These are phyloP conservation scores for Gossypium thurberi DNA, from an alignment of 345 rosid genomes.

Conservation along the genomic window DNA sequence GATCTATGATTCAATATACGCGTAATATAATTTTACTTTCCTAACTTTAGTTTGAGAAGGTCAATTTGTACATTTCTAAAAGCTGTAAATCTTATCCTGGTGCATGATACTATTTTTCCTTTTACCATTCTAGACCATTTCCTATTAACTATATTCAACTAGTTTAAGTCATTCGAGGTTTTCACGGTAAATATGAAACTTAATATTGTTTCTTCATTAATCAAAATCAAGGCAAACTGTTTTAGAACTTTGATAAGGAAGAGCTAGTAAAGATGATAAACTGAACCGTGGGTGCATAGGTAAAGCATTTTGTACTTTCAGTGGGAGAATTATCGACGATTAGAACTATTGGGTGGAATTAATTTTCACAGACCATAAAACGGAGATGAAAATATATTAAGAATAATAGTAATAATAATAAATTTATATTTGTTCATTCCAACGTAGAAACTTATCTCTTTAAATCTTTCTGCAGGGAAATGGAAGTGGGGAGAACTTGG, in stretches of 20 bases:
- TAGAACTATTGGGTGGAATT: no score
- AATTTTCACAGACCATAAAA: no score
- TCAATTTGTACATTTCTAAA: no score
- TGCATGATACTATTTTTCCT: background rate
- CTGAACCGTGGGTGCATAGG: no score
- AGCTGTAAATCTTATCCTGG: background rate
- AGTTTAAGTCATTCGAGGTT: background rate
- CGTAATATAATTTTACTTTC: background rate
- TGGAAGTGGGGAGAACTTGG: conserved; percentile 43
- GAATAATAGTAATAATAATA: no score
- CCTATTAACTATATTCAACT: background rate
- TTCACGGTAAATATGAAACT: background rate
- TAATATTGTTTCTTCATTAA: no score
- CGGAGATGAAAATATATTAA: no score
- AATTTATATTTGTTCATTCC: background rate
- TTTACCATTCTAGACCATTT: background rate
- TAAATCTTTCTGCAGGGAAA: conserved; percentile 39
- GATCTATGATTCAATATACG: background rate
- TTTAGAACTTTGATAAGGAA: no score
- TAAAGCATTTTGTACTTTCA: no score
- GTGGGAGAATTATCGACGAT: no score
- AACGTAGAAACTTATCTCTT: background rate
- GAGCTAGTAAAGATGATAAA: no score
- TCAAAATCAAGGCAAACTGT: no score
- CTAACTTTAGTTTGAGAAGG: conserved; percentile 6